Percentiles rank a stretch among this genome's conserved stretches.
Evolutionary conservation across 371 early-diverging fungal species (phyloP).

Genomic region (Rhizopus stolonifer): DNA sequence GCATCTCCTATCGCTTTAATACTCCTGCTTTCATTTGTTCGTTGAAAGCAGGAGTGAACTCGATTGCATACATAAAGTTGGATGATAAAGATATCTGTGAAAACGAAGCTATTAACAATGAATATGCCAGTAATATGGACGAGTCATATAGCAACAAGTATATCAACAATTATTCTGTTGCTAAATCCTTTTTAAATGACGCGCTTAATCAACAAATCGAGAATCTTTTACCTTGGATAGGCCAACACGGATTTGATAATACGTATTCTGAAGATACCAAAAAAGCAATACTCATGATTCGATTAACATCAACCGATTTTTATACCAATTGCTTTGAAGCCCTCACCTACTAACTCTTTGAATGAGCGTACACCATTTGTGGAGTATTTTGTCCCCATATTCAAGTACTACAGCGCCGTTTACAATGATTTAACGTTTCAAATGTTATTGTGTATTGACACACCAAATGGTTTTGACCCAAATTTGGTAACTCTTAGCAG

Average conservation of each 20-base stretch:
- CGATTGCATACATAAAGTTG: slow-evolving; percentile 2
- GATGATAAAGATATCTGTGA: slow-evolving; percentile 1
- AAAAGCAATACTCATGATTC: background rate
- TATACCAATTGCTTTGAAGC: background rate
- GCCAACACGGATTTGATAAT: slow-evolving; percentile 1
- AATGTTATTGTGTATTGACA: background rate
- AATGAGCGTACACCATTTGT: slow-evolving; percentile 12
- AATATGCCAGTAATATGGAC: background rate
- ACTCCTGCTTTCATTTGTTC: background rate
- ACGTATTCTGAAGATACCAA: background rate
- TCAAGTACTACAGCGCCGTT: slow-evolving; percentile 1
- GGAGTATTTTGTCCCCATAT: slow-evolving; percentile 5
- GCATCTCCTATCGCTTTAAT: background rate
- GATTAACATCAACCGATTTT: background rate
- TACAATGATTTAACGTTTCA: background rate
- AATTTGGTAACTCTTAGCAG: no score
- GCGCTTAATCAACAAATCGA: slow-evolving; percentile 2
- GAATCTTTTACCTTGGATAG: background rate
- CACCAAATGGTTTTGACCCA: no score
- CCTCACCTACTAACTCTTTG: background rate
- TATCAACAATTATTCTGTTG: slow-evolving; percentile 2
- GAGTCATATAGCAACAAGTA: slow-evolving; percentile 2
- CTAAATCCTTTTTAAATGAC: slow-evolving; percentile 2
- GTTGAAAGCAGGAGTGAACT: slow-evolving; percentile 1
- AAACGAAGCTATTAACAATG: background rate